Conservation (phyloP, 176 grass and related monocot genomes). For the Oropetium thomaeum region DNA sequence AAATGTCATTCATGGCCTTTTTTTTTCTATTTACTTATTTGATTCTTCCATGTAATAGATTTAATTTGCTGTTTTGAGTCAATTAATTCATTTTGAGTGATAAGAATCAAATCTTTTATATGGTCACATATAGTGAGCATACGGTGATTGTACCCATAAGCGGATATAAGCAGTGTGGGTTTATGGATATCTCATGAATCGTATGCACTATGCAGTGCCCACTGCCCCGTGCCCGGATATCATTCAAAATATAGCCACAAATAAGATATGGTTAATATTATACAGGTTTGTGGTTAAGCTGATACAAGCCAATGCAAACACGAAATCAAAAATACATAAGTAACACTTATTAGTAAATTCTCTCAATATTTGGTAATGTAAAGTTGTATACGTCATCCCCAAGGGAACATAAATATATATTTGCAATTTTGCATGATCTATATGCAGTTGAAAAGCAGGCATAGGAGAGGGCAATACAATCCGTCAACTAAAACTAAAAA, state of each 20-base stretch:
- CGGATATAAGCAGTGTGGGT: no score
- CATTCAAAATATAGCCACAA: neutral
- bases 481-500: no score
- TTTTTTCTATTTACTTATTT: neutral
- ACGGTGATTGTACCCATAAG: neutral
- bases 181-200: no score
- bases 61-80: conserved; percentile 1
- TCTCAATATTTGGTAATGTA: neutral
- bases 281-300: neutral
- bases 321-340: neutral
- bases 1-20: neutral
- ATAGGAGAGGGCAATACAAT: neutral
- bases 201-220: neutral
- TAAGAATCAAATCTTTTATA: neutral
- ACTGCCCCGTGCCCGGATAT: neutral
- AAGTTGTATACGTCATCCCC: neutral
- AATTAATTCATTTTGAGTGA: neutral
- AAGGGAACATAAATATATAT: neutral
- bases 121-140: neutral
- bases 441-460: neutral
- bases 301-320: neutral
- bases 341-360: neutral
- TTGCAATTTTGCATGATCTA: neutral
- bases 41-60: neutral
- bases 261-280: neutral